Base-by-base conservation (phyloP, 371 early-diverging fungal species). In the Mortierella sp. region DNA sequence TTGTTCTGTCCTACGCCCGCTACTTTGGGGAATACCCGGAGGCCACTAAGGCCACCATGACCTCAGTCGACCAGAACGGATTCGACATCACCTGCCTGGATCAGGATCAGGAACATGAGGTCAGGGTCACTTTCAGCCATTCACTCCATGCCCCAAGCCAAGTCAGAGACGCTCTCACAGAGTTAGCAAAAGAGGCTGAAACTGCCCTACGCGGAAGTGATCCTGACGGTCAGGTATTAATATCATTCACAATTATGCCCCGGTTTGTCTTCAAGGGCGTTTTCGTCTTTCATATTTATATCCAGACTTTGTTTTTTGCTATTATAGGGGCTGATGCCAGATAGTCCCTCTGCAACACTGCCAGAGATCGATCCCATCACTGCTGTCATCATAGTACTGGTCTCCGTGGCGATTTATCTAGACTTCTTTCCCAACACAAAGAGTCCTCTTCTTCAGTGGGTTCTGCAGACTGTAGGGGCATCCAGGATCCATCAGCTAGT, bases 1-100 rank as follows among this genome's bases (percentile, higher is more conserved):
- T 64, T 8, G 60, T 64, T 0, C 61, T 68, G 17, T 58, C 58
- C 14, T 75, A 68, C 50, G 75, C 75, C 11, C 68, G 75, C 28
- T 75, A 68, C 57, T 75, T 75, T 68, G 75, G 75, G 15, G 75
- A 75, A 15, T 67, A 68, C 46, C 37, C 60, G 3, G 34, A 47
- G 0, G 75, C 64, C 1, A 64, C 32, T 17, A 55, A 37, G 8
- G 75, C 75, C 2, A 56, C 55, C 42, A 53, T 75, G 46, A 50
- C 55, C 7, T 44, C 60, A 14, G 37, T 75, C 15, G 75, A 75
- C 41, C 58, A 64, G 51, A 48, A 56, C 43, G 75, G 75, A 3
- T 64, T 75, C 21, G 59, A 68, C 44, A 31, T 75, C 17, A 48
- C 15, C 8, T 68, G 69, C 28, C 46, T 51, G 30, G 64, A 68